phyloP scores from a whole-genome alignment of 2,329 filamentous ascomycete species.

The Fusarium sp. region DNA sequence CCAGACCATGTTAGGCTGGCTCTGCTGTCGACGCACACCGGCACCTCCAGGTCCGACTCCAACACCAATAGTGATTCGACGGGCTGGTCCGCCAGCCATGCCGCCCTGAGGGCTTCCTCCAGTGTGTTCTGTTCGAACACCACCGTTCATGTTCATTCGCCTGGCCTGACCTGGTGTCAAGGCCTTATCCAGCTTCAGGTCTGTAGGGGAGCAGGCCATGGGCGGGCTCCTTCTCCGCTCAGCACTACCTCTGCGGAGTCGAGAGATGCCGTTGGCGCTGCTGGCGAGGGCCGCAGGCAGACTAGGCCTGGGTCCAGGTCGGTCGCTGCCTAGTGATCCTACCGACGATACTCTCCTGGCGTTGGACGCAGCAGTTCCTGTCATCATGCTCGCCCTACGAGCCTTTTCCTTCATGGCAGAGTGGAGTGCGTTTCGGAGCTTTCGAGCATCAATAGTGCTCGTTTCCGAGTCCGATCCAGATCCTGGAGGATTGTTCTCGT shows the following conservation, averaged over 20 bases:
- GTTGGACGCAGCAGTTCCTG: conserved; percentile 48
- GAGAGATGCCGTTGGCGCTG: conserved; percentile 63
- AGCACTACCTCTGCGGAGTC: conserved; percentile 59
- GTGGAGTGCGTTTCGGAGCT: conserved; percentile 64
- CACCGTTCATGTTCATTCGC: conserved; percentile 63
- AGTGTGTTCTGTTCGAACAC: conserved; percentile 46
- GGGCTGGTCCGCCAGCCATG: conserved; percentile 39
- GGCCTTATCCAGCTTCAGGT: conserved; percentile 49
- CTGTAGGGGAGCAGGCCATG: conserved; percentile 60
- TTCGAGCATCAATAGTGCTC: conserved; percentile 59
- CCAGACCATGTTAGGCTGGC: conserved; percentile 41
- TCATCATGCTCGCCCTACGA: conserved; percentile 53
- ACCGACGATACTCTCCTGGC: conserved; percentile 57
- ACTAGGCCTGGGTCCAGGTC: conserved; percentile 44
- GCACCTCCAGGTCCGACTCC: conserved; percentile 38
- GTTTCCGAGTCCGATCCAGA: conserved; percentile 60
- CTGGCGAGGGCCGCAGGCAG: conserved; percentile 57
- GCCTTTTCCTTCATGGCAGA: conserved; percentile 58
- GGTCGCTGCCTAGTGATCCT: conserved; percentile 48
- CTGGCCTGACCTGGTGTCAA: conserved; percentile 64
- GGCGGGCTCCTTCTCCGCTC: conserved; percentile 63
- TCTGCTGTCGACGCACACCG: conserved; percentile 46
- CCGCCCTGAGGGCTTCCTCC: conserved; percentile 41
- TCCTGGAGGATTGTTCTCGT: conserved; percentile 62
- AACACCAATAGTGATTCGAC: conserved; percentile 52